phyloP scores from a whole-genome alignment of 1,284 basidiomycete species.

The Cutaneotrichosporon curvatum region DNA sequence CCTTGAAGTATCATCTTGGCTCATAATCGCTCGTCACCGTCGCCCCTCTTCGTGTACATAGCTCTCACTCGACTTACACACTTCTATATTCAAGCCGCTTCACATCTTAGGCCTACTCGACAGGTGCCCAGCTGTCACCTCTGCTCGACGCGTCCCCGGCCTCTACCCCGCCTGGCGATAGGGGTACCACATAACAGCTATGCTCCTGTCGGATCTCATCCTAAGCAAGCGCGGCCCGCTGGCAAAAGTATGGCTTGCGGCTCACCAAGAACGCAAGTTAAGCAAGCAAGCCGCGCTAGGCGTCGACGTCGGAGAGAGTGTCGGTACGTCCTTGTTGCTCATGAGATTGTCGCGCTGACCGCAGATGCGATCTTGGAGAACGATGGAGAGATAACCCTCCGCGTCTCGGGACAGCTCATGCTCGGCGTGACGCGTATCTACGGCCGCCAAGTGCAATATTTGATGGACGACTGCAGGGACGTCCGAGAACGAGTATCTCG shows the following conservation, averaged over 20 bases:
- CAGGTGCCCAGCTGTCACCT: no score
- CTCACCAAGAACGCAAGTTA: constrained; percentile 96
- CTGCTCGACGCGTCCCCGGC: no score
- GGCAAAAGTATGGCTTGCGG: constrained; percentile 96
- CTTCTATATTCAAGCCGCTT: no score
- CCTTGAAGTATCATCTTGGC: no score
- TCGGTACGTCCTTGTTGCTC: constrained; percentile 55
- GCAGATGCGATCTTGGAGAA: constrained; percentile 67
- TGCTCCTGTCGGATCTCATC: constrained; percentile 89
- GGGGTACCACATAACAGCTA: constrained; percentile 12
- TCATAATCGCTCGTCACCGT: no score
- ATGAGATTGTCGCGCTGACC: neutral
- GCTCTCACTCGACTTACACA: no score
- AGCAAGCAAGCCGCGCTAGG: constrained; percentile 90
- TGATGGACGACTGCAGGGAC: constrained; percentile 96
- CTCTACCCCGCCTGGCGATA: no score
- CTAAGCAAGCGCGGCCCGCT: constrained; percentile 87
- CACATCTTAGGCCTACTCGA: no score
- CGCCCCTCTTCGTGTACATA: no score
- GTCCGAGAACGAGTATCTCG: constrained; percentile 82
- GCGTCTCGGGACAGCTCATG: constrained; percentile 87
- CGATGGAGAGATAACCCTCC: constrained; percentile 82
- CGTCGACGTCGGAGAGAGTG: constrained; percentile 87
- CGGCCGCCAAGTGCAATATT: constrained; percentile 93
- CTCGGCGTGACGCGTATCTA: constrained; percentile 96